A percentile compares a stretch with the other conserved stretches of the same genome.
These are phyloP conservation scores for Musa balbisiana DNA, from an alignment of 202 grass and related monocot species.

Conservation along the genomic window DNA sequence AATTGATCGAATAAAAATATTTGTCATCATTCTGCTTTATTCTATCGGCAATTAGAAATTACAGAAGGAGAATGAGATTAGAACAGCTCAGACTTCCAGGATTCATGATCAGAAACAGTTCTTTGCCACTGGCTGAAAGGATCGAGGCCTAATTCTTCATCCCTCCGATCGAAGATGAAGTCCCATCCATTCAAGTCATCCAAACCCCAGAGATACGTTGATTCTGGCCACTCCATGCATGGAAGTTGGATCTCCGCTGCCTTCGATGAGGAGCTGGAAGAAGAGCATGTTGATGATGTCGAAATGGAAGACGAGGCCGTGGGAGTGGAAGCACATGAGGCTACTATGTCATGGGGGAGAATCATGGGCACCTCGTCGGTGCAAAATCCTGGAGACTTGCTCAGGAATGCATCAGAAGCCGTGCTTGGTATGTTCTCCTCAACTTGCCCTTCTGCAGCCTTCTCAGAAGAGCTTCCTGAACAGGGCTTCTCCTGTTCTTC, in stretches of 20 bases:
- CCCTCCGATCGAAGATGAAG: neutral
- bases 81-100: constrained; percentile 8
- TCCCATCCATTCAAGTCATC: constrained; percentile 3
- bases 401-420: too few species aligned
- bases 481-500: too few species aligned
- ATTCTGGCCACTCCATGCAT: constrained; percentile 1
- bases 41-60: too few species aligned
- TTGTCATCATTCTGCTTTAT: too few species aligned
- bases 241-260: neutral
- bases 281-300: neutral
- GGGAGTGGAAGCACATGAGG: neutral
- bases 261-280: neutral
- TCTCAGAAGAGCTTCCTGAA: too few species aligned
- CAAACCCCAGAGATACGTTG: neutral
- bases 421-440: too few species aligned
- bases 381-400: neutral
- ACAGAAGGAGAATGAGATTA: neutral
- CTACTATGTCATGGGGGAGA: neutral
- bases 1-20: too few species aligned
- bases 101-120: neutral
- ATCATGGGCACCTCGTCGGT: constrained; percentile 10
- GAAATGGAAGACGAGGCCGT: neutral
- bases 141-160: neutral
- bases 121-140: neutral
- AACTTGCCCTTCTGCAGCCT: too few species aligned